phyloP scores from a whole-genome alignment of 805 yeast genomes.

The Lachancea nothofagi region DNA sequence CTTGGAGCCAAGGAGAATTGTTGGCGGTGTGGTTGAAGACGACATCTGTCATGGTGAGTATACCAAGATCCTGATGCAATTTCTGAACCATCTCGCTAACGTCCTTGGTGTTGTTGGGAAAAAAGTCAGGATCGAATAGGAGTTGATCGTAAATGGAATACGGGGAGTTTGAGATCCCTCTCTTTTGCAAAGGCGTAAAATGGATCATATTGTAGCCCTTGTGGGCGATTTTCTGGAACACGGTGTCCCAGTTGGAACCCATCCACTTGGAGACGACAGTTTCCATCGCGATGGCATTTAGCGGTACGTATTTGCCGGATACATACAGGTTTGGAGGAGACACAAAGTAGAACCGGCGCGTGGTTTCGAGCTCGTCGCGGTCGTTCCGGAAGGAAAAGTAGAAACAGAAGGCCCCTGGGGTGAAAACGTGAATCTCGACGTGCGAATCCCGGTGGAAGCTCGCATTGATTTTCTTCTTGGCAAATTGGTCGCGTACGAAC shows the following conservation, averaged over 20 bases:
- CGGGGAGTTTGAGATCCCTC: conserved; percentile 91
- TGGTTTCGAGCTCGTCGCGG: conserved; percentile 37
- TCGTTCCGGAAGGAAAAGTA: conserved; percentile 52
- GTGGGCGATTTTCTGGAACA: conserved; percentile 53
- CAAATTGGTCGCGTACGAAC: conserved; percentile 55
- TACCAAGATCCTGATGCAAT: conserved; percentile 49
- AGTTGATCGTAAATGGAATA: conserved; percentile 88
- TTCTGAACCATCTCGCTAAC: conserved; percentile 46
- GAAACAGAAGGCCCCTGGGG: conserved; percentile 77
- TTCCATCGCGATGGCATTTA: conserved; percentile 76
- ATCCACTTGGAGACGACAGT: conserved; percentile 89
- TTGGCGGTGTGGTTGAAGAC: conserved; percentile 94
- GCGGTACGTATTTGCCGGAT: conserved; percentile 51
- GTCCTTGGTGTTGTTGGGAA: conserved; percentile 45
- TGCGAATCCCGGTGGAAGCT: conserved; percentile 59
- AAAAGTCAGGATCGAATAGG: conserved; percentile 60
- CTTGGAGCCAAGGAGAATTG: conserved; percentile 78
- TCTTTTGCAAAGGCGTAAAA: conserved; percentile 85
- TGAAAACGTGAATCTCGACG: conserved; percentile 54
- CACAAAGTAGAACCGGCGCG: conserved; percentile 64
- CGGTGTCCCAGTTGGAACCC: conserved; percentile 69
- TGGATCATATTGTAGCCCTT: conserved; percentile 96
- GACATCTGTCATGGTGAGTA: conserved; percentile 81
- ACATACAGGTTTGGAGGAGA: conserved; percentile 72
- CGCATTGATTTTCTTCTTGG: conserved; percentile 45